Evolutionary conservation across 2,329 filamentous ascomycete species (phyloP), one percentile per base, ranked within the genome.

Genomic region (Beauveria sp.): DNA sequence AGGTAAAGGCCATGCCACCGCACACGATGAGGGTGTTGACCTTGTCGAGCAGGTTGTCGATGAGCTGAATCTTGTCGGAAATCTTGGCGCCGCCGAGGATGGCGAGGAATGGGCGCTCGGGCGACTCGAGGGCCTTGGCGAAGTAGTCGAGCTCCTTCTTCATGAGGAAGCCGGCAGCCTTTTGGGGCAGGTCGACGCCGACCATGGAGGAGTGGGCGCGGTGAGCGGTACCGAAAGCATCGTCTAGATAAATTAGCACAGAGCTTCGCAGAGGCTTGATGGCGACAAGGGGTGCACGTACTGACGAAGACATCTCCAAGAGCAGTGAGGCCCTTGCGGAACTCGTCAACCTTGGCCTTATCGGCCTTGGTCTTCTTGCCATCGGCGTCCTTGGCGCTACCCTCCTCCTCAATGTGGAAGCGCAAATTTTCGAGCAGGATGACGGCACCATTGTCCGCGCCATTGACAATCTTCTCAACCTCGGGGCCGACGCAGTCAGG

Each of bases 141-240:
- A 99, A 99, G 87, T 99, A 99, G 75, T 99, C 94, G 65, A 99
- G 89, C 80, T 99, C 94, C 84, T 97, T 99, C 89, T 99, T 99
- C 84, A 99, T 92, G 72, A 99, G 87, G 87, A 97, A 99, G 65
- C 94, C 94, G 61, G 93, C 91, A 10, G 94, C 94, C 83, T 96
- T 97, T 77, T 97, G 91, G 68, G 93, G 92, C 54, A 99, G 88
- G 67, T 97, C 87, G 66, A 97, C 84, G 71, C 94, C 94, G 70
- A 99, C 94, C 94, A 99, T 99, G 76, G 93, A 97, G 77, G 92
- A 97, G 86, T 99, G 94, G 54, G 91, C 94, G 76, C 94, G 91
- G 83, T 99, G 94, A 64, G 94, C 94, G 64, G 94, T 99, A 77
- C 94, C 94, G 75, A 99, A 99, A 65, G 96, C 94, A 72, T 99